These are phyloP conservation scores for Phialocephala sp. DNA, from an alignment of 2,329 filamentous ascomycete genomes.

Conservation along the genomic window DNA sequence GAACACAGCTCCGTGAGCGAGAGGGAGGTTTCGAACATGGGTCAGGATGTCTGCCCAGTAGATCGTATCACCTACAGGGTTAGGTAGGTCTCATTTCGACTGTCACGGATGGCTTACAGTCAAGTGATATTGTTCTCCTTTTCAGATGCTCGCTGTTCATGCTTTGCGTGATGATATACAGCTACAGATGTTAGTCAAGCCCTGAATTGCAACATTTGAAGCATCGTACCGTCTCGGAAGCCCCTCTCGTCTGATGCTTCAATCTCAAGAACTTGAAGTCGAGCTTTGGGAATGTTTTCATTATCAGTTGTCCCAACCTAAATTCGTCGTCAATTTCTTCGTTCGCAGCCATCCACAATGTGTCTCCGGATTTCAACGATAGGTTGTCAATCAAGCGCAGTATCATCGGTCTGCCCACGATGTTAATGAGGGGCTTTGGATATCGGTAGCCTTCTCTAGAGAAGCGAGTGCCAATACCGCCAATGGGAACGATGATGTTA, in stretches of 20 bases:
- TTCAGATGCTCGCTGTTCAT: conserved; percentile 41
- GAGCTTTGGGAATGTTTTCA: conserved; percentile 17
- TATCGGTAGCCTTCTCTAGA: conserved; percentile 17
- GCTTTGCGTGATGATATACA: conserved; percentile 42
- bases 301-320: conserved; percentile 14
- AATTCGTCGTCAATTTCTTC: conserved; percentile 20
- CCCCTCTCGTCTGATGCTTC: conserved; percentile 23
- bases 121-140: conserved; percentile 41
- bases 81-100: background rate
- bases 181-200: conserved; percentile 29
- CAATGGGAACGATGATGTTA: conserved; percentile 44
- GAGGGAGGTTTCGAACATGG: conserved; percentile 21
- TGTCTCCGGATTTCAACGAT: conserved; percentile 15
- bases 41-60: conserved; percentile 43
- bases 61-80: conserved; percentile 38
- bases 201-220: background rate
- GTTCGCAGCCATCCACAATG: conserved; percentile 22
- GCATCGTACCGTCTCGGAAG: conserved; percentile 16
- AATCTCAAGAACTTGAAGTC: conserved; percentile 20
- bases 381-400: conserved; percentile 18
- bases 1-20: conserved; percentile 17
- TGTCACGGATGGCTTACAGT: conserved; percentile 30
- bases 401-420: conserved; percentile 21
- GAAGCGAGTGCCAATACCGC: conserved; percentile 43
- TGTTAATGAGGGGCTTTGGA: conserved; percentile 22